phyloP scores from a whole-genome alignment of 805 yeast species.

The Candida montana region DNA sequence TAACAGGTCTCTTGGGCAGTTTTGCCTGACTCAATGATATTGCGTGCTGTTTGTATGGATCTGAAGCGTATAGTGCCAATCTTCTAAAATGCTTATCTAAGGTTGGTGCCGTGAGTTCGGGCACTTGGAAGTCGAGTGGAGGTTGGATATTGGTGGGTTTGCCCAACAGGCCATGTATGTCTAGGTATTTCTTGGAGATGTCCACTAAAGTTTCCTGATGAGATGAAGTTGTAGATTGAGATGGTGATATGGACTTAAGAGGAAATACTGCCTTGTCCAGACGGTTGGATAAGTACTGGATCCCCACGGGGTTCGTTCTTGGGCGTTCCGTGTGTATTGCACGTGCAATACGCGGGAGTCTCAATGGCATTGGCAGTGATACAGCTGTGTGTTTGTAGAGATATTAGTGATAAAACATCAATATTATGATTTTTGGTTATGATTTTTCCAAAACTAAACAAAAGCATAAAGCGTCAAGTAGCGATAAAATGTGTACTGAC shows the following conservation, averaged over 20 bases:
- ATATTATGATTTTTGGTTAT: too few species aligned
- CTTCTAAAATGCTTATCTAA: conserved; percentile 83
- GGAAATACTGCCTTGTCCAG: conserved; percentile 57
- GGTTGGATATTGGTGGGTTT: conserved; percentile 58
- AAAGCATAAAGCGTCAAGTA: background rate
- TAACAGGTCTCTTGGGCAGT: conserved; percentile 37
- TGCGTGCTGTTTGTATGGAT: conserved; percentile 55
- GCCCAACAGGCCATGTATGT: conserved; percentile 62
- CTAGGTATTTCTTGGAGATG: conserved; percentile 56
- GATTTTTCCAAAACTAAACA: background rate
- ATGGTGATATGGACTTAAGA: conserved; percentile 18
- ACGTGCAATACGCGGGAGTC: background rate
- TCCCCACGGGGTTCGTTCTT: conserved; percentile 70
- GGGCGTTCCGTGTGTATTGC: conserved; percentile 28
- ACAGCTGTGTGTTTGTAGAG: too few species aligned
- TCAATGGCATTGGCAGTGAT: background rate
- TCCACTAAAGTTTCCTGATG: conserved; percentile 33
- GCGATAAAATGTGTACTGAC: background rate
- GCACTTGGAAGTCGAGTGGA: conserved; percentile 60
- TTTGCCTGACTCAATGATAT: conserved; percentile 35
- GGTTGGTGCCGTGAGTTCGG: conserved; percentile 63
- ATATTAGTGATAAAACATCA: too few species aligned
- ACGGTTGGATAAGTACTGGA: conserved; percentile 62
- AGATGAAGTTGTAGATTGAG: too few species aligned
- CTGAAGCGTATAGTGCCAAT: conserved; percentile 53